Base-by-base conservation (phyloP, 805 yeast genomes). In the Wickerhamomyces tratensis region DNA sequence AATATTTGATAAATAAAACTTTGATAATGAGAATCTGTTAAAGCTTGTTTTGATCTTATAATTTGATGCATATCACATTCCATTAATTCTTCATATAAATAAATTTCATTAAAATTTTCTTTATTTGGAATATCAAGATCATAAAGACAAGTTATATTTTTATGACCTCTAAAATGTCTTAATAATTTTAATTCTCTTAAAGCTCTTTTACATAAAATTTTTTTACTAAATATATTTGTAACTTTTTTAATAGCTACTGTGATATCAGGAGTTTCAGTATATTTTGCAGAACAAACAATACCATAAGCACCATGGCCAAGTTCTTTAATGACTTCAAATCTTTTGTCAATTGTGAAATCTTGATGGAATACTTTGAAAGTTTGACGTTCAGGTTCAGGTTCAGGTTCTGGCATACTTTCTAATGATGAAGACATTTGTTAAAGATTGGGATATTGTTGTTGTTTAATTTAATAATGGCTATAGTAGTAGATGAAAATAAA, bases 281-380 rank as follows among this genome's bases (percentile, higher is more conserved):
- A 89, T 52, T 80, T 77, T 14, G 98, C 98, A 1, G 95, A 84
- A 57, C 97, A 91, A 6, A 93, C 98, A 5, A 91, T 82, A 36
- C 98, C 98, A 57, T 93, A 93, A 1, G 98, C 98, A 11, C 98
- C 98, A 54, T 93, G 97, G 6, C 98, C 98, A 35, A 93, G 74
- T 53, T 93, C 98, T 56, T 89, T 86, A 45, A 87, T 86, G 51
- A 93, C 74, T 57, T 87, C 86, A 60, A 91, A 87, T 42, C 96
- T 69, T 50, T 77, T 78, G 62, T 93, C 98, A 44, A 93, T 89
- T 37, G 89, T 77, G 61, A 93, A 93, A 58, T 87, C 96, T 64
- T 93, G 98, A 57, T 85, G 85, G 65, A 77, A 83, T 35, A 84
- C 89, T 50, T 79, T 79, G 58, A 74, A 75, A 12, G 72, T 67